A percentile compares a stretch with the other conserved stretches of the same genome.
Conservation (phyloP, 495 filamentous ascomycete species). For the Podospora fimiseda region DNA sequence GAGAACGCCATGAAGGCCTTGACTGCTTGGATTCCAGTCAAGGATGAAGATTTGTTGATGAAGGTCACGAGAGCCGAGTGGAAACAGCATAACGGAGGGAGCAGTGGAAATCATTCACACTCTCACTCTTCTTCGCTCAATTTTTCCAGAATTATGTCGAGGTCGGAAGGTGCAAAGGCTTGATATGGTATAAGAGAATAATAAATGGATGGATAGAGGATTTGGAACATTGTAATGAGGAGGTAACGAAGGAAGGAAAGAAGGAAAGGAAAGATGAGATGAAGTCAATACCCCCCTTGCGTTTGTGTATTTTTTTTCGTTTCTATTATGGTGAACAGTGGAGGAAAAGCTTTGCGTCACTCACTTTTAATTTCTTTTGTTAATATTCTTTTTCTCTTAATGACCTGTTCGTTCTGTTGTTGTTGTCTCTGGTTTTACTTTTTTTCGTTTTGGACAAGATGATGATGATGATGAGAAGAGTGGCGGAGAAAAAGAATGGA, state of each 20-base stretch:
- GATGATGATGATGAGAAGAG: too few species aligned
- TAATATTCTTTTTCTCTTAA: neutral
- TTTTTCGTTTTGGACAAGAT: too few species aligned
- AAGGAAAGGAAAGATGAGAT: neutral
- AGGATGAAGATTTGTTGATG: conserved; percentile 93
- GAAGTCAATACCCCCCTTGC: neutral
- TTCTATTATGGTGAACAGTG: neutral
- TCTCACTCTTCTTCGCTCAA: neutral
- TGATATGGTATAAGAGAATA: too few species aligned
- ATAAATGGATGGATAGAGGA: conserved; percentile 6
- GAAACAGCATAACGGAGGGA: conserved; percentile 55
- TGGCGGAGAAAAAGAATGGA: neutral
- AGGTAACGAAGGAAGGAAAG: neutral
- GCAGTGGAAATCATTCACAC: conserved; percentile 12
- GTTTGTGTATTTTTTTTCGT: neutral
- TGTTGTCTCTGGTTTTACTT: neutral
- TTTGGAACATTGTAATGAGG: neutral
- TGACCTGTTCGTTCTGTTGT: neutral
- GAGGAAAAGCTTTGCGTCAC: neutral
- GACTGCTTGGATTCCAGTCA: conserved; percentile 91
- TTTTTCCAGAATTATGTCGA: neutral
- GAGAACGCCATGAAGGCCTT: conserved; percentile 98
- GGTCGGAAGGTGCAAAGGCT: neutral
- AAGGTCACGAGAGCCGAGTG: conserved; percentile 88
- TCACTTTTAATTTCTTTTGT: neutral